Percentiles rank a stretch among this genome's conserved stretches.
Conservation (phyloP, 306 rosid genomes). For the Luffa acutangula region DNA sequence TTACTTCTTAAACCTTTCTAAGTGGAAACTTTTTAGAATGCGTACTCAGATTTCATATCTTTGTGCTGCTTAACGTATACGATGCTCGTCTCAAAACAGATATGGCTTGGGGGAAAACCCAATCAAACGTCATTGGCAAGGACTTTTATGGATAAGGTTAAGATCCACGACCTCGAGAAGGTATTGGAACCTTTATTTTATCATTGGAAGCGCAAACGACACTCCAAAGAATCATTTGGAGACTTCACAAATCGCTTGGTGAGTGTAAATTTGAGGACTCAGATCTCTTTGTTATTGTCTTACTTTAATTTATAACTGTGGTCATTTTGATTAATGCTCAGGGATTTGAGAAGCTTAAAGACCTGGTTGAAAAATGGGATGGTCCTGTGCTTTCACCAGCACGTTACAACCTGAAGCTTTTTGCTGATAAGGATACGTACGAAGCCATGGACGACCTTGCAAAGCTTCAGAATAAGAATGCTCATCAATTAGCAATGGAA, state of each 20-base stretch:
- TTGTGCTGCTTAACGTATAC: background rate
- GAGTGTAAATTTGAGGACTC: constrained; percentile 4
- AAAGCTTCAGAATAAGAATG: constrained; percentile 71
- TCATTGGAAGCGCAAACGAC: constrained; percentile 79
- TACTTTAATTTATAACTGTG: background rate
- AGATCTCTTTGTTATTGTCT: background rate
- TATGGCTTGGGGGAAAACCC: constrained; percentile 91
- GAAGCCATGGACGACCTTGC: constrained; percentile 70
- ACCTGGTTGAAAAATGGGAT: constrained; percentile 72
- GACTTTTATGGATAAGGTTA: constrained; percentile 84
- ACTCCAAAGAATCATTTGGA: constrained; percentile 91
- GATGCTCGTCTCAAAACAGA: constrained; percentile 19
- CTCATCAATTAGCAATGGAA: constrained; percentile 90
- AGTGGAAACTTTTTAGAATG: background rate
- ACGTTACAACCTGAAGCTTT: constrained; percentile 71
- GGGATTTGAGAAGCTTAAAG: constrained; percentile 89
- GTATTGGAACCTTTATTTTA: constrained; percentile 87
- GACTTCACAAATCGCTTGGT: constrained; percentile 69
- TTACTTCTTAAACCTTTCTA: background rate
- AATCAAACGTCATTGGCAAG: constrained; percentile 75
- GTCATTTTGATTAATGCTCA: constrained; percentile 9
- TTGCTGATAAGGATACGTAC: constrained; percentile 77
- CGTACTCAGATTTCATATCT: background rate
- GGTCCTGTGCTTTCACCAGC: constrained; percentile 57
- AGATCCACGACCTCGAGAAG: constrained; percentile 82